phyloP scores from a whole-genome alignment of 805 yeast species.

The Metschnikowia kunwiensis region DNA sequence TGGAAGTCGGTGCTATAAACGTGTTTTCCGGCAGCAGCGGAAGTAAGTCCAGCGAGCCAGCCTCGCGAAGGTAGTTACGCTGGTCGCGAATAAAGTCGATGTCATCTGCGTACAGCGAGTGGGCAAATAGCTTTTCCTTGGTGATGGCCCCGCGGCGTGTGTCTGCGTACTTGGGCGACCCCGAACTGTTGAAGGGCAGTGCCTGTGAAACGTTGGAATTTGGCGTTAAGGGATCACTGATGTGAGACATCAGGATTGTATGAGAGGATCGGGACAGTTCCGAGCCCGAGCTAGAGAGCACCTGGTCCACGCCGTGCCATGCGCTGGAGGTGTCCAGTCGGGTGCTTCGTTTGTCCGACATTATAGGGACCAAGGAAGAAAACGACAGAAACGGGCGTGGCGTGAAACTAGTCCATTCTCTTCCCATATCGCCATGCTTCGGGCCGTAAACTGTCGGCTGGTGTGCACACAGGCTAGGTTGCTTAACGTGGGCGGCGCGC shows the following conservation, averaged over 20 bases:
- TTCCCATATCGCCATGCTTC: no score
- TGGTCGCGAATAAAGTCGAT: conserved; percentile 25
- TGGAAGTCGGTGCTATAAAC: conserved; percentile 16
- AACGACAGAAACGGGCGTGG: background rate
- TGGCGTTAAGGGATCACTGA: conserved; percentile 7
- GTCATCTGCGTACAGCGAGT: conserved; percentile 26
- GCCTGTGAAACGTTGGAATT: conserved; percentile 4
- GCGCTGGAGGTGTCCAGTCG: conserved; percentile 3
- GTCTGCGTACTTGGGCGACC: conserved; percentile 4
- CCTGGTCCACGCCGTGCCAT: conserved; percentile 7
- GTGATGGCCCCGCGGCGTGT: conserved; percentile 9
- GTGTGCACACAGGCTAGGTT: conserved; percentile 6
- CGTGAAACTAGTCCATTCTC: no score
- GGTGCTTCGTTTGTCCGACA: conserved; percentile 3
- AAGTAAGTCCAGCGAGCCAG: conserved; percentile 10
- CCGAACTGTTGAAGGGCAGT: conserved; percentile 4
- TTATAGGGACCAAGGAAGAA: background rate
- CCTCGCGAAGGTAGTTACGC: conserved; percentile 17
- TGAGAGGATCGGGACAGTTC: conserved; percentile 14
- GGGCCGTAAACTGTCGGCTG: no score
- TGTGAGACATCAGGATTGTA: conserved; percentile 10
- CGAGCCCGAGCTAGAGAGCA: conserved; percentile 11
- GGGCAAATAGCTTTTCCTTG: conserved; percentile 17
- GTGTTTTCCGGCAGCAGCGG: conserved; percentile 14
- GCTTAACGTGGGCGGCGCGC: conserved; percentile 11